Evolutionary conservation across 2,329 filamentous ascomycete species (phyloP).

Genomic region (Ophiocordyceps unilateralis): DNA sequence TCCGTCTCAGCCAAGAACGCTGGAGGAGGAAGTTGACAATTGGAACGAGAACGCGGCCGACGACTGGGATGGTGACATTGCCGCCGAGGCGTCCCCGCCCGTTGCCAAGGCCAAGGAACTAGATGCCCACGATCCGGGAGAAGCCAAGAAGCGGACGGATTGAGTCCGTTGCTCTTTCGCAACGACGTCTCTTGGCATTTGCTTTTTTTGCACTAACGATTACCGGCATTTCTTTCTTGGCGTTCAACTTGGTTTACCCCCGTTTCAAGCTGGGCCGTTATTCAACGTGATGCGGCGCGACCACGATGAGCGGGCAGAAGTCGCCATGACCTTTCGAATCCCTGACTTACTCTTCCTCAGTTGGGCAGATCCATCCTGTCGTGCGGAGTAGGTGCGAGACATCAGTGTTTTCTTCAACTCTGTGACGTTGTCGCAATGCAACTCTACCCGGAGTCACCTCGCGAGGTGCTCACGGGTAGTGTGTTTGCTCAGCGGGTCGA

Average conservation of each 20-base stretch:
- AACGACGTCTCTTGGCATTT: not conserved
- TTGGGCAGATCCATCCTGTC: not conserved
- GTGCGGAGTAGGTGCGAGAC: not conserved
- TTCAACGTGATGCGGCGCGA: not conserved
- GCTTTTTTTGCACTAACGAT: not conserved
- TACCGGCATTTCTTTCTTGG: not conserved
- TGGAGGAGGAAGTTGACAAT: conserved; percentile 78
- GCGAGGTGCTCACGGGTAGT: not conserved
- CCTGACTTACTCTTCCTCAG: not conserved
- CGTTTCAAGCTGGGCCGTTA: not conserved
- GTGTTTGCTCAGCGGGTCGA: not conserved
- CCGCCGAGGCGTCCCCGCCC: conserved; percentile 7
- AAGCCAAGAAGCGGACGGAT: conserved; percentile 16
- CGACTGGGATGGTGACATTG: conserved; percentile 38
- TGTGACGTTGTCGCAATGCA: not conserved
- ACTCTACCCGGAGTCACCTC: not conserved
- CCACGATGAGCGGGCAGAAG: not conserved
- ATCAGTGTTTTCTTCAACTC: not conserved
- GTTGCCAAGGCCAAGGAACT: conserved; percentile 6
- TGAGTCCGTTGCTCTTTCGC: conserved; percentile 4
- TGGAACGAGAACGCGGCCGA: conserved; percentile 74
- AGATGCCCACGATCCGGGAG: conserved; percentile 12
- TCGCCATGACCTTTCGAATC: not conserved
- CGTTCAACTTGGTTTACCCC: not conserved
- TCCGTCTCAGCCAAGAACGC: conserved; percentile 14